Evolutionary conservation across 257 asterid species (phyloP).

Genomic region (Solanum etuberosum): DNA sequence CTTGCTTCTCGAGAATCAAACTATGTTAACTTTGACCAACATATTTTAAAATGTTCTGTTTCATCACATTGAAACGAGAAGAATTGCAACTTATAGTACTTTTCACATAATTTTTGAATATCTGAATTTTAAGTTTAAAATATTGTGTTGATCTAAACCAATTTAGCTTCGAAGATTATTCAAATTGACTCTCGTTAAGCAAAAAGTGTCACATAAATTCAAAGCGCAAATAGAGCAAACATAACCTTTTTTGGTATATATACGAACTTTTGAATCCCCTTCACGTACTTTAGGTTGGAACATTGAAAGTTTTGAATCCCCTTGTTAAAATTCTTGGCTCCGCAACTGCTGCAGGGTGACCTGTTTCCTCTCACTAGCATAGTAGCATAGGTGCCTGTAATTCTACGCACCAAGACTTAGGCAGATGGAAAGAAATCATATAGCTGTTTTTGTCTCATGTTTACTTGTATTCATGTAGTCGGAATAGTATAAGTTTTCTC

Average conservation of each 20-base stretch:
- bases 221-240: neutral
- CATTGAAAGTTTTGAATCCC: neutral
- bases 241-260: neutral
- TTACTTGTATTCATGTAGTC: neutral
- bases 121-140: neutral
- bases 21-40: slow-evolving; percentile 19
- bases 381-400: neutral
- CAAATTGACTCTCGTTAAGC: neutral
- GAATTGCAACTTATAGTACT: neutral
- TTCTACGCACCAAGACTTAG: neutral
- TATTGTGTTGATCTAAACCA: neutral
- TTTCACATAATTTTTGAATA: neutral
- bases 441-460: neutral
- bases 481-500: neutral
- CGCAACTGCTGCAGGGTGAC: neutral
- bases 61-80: neutral
- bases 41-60: slow-evolving; percentile 18
- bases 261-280: neutral
- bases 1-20: neutral
- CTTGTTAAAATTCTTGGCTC: neutral
- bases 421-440: neutral
- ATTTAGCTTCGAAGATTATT: neutral
- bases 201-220: neutral
- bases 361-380: neutral
- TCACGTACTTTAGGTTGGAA: neutral